Conservation (phyloP, 176 grass and related monocot genomes). For the Avena sativa region DNA sequence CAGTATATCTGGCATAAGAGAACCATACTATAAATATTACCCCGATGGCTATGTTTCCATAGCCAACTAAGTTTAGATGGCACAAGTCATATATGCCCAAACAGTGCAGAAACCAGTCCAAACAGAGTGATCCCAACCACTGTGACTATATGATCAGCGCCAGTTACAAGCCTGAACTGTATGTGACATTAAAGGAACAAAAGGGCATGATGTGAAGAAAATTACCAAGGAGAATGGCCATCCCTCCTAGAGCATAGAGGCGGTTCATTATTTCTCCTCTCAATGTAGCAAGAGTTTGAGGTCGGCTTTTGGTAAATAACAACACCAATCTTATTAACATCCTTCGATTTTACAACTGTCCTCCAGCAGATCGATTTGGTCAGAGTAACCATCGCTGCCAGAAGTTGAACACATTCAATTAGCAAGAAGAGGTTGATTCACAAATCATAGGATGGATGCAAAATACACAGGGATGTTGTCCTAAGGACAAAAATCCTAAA, state of each 20-base stretch:
- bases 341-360: conserved; percentile 64
- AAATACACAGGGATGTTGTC: conserved; percentile 1
- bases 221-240: conserved; percentile 66
- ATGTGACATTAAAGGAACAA: conserved; percentile 12
- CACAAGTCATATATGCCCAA: conserved; percentile 10
- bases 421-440: conserved; percentile 42
- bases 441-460: conserved; percentile 14
- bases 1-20: conserved; percentile 29
- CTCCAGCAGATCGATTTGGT: conserved; percentile 89
- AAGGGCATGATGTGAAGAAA: conserved; percentile 28
- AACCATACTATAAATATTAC: conserved; percentile 20
- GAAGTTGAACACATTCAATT: conserved; percentile 33
- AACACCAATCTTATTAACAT: conserved; percentile 77
- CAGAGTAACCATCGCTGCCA: conserved; percentile 81
- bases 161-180: conserved; percentile 1
- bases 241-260: conserved; percentile 60
- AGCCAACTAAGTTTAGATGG: conserved; percentile 19
- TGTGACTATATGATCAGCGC: conserved; percentile 16
- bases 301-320: conserved; percentile 90
- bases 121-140: conserved; percentile 24
- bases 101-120: conserved; percentile 10
- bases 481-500: background rate
- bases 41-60: background rate
- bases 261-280: conserved; percentile 57
- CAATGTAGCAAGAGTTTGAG: conserved; percentile 75